phyloP scores from a whole-genome alignment of 768 basidiomycete genomes.

The Trametes punicea region DNA sequence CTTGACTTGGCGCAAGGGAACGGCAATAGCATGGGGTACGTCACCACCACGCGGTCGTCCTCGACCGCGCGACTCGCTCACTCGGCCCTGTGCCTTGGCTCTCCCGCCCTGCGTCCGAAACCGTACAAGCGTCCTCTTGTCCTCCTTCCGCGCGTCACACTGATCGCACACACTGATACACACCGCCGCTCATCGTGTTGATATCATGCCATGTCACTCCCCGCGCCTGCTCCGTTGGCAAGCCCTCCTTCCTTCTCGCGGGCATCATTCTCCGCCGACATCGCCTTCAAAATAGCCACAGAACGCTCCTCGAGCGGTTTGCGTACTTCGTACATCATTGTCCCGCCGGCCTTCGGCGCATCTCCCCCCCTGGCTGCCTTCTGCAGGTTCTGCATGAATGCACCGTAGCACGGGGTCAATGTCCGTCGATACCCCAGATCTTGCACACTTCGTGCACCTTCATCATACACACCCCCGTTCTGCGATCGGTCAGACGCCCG shows the following conservation, averaged over 20 bases:
- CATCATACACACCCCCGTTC: neutral
- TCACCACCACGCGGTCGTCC: conserved; percentile 12
- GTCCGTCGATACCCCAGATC: conserved; percentile 17
- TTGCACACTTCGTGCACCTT: neutral
- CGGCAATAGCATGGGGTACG: conserved; percentile 14
- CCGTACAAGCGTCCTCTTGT: conserved; percentile 1
- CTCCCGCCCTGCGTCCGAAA: conserved; percentile 12
- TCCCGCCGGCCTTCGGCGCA: neutral
- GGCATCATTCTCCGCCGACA: neutral
- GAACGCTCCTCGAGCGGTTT: conserved; percentile 6
- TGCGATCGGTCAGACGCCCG: conserved; percentile 4
- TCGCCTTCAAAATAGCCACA: neutral
- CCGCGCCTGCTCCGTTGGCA: no score
- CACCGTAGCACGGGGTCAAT: conserved; percentile 3
- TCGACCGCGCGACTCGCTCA: neutral
- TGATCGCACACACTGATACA: conserved; percentile 7
- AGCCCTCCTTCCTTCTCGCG: neutral
- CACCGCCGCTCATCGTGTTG: neutral
- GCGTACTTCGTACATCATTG: conserved; percentile 12
- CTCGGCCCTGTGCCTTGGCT: conserved; percentile 4
- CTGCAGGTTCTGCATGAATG: neutral
- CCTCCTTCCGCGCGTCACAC: neutral
- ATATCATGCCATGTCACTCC: no score
- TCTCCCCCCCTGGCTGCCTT: neutral
- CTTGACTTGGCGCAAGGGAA: conserved; percentile 3